Base-by-base conservation (phyloP, 371 early-diverging fungal genomes). In the Blakeslea trispora region DNA sequence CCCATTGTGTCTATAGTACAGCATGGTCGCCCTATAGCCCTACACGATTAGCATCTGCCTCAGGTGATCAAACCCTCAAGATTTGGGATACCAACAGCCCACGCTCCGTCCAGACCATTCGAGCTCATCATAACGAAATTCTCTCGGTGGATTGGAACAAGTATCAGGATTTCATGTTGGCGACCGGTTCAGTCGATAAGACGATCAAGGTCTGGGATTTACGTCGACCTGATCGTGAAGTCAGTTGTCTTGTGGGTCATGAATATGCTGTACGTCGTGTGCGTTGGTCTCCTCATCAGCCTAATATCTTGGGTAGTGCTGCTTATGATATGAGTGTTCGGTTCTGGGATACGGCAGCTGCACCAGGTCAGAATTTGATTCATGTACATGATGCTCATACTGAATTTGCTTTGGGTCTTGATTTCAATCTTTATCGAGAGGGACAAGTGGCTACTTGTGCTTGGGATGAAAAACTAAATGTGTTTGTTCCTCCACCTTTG, bases 101-200 rank as follows among this genome's bases (percentile, higher is more conserved):
- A 22, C 74, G 80, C 28, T 86, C 92, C 0, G 61, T 82, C 10
- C 83, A 81, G 44, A 90, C 96, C 0, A 77, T 96, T 34, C 82
- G 75, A n/a, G 96, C 93, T 9, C 98, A 97, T 66, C 63, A 74
- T 39, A 88, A 90, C 56, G 96, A 97, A 64, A 81, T 94, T 8
- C 72, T 97, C 18, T 86, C 91, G 1, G 66, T 94, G 45, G 98
- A 97, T 62, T 97, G 96, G 96, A 95, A 95, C 80, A 96, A 96
- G 71, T 97, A 97, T 71, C 81, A 82, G 45, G 84, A 88, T 28
- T 68, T 87, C 48, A 72, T 84, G 34, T 62, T 96, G 21, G 93
- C 87, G 13, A 92, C 95, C 0, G 94, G 93, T 0, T 89, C 91
- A 14, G 94, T 92, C 1, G 98, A 97, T 65, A 83, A 85, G 50